These are phyloP conservation scores for Fusarium temperatum DNA, from an alignment of 2,329 filamentous ascomycete species.

Conservation along the genomic window DNA sequence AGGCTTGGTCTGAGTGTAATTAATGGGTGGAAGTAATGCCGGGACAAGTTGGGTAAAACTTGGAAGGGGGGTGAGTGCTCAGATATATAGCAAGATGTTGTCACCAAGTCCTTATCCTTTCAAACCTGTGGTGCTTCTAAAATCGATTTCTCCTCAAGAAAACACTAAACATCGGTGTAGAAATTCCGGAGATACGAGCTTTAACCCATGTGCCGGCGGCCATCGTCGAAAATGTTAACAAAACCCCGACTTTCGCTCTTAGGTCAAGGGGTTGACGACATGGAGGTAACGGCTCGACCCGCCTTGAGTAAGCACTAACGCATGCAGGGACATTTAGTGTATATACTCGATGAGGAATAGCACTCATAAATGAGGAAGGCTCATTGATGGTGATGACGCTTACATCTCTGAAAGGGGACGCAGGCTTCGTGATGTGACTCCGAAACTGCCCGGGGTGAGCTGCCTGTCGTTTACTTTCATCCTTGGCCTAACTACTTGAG, in stretches of 20 bases:
- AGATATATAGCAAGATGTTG: background rate
- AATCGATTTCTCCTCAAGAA: fast-evolving
- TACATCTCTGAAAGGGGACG: background rate
- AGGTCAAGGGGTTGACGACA: background rate
- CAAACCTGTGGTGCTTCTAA: background rate
- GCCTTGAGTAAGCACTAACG: background rate
- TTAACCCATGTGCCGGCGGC: background rate
- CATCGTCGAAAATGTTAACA: background rate
- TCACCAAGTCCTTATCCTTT: too few relatives aligned
- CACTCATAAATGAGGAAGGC: background rate
- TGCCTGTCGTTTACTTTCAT: background rate
- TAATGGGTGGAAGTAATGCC: fast-evolving
- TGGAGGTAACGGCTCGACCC: background rate
- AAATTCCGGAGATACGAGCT: background rate
- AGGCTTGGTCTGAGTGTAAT: fast-evolving
- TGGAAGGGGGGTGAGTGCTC: too few relatives aligned
- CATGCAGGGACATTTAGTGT: background rate
- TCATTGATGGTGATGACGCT: background rate
- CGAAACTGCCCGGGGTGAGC: background rate
- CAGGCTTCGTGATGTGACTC: background rate
- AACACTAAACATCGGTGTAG: background rate
- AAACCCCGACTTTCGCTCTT: background rate
- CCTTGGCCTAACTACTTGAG: background rate
- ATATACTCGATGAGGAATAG: background rate
- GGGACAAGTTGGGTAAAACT: background rate